Evolutionary conservation across 1,284 basidiomycete genomes (phyloP), one percentile per base, ranked within the genome.

Genomic region (Phellinidium pouzarii): DNA sequence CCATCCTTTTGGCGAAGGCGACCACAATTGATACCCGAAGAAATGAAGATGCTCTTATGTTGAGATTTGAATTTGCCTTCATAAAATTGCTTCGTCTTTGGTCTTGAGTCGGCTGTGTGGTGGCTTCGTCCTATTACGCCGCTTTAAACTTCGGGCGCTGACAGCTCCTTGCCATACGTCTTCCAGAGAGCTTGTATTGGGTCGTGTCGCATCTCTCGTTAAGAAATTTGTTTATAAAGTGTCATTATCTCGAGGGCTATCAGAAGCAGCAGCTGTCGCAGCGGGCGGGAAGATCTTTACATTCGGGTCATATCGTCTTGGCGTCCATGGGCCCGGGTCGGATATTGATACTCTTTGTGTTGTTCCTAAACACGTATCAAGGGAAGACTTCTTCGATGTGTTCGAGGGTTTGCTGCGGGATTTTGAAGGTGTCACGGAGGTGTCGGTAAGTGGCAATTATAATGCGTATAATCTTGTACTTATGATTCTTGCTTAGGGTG

Each of bases 341-440:
- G 95, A 99, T 82, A 98, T 99, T 66, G 95, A 99, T 73, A 98
- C 94, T n/a, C 76, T 99, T 31, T 94, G 94, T 66, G 95, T 99
- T 25, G 96, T 96, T 26, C 95, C 95, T 4, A 92, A 94, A 68
- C 93, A 98, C 68, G 88, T 99, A 52, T 88, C 87, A 58, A 79
- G 92, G 58, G 94, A 97, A 63, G 93, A 99, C 72, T 99, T 99
- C 72, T 98, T 98, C 64, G 83, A 87, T 0, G 78, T 87, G 34
- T 96, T 99, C 63, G 91, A 94, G 66, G 76, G 80, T 29, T 93
- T 98, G 88, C 74, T 99, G 53, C 82, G 82, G 62, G 85, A 88
- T 42, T 72, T 87, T 61, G 91, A 94, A 44, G 94, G 92, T 25
- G 90, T 85, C 19, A 80, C 86, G 3, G 94, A 98, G 64, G 87